A percentile compares a stretch with the other conserved stretches of the same genome.
phyloP scores from a whole-genome alignment of 495 filamentous ascomycete genomes.

The Entonaema liquescens region DNA sequence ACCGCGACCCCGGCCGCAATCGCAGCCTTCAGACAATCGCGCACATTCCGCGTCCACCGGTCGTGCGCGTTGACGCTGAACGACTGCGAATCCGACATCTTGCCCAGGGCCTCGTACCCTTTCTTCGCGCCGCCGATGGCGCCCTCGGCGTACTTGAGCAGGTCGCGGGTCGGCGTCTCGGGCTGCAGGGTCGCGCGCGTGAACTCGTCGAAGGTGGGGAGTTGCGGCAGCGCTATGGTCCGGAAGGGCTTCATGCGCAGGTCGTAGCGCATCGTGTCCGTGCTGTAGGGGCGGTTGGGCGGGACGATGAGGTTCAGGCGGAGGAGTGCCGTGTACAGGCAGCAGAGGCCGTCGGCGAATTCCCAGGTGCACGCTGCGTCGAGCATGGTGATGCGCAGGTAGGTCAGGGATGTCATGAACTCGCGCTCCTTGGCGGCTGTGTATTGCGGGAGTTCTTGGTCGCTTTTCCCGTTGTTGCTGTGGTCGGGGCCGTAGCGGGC shows the following conservation, averaged over 20 bases:
- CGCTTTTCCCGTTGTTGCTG: slow-evolving; percentile 12
- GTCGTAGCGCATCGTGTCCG: slow-evolving; percentile 77
- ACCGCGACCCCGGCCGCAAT: slow-evolving; percentile 74
- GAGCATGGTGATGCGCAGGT: slow-evolving; percentile 67
- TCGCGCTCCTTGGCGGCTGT: slow-evolving; percentile 50
- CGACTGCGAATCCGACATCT: slow-evolving; percentile 55
- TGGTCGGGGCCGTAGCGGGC: slow-evolving; percentile 36
- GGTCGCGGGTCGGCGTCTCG: slow-evolving; percentile 45
- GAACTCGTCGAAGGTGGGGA: slow-evolving; percentile 74
- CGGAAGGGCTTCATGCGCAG: slow-evolving; percentile 91
- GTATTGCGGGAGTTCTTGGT: slow-evolving; percentile 34
- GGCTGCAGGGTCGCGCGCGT: slow-evolving; percentile 48
- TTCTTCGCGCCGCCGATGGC: slow-evolving; percentile 69
- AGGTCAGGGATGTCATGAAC: slow-evolving; percentile 64
- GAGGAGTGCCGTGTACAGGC: slow-evolving; percentile 71
- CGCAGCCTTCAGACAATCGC: slow-evolving; percentile 68
- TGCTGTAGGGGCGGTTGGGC: slow-evolving; percentile 73
- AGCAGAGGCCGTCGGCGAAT: slow-evolving; percentile 73
- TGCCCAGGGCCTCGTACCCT: slow-evolving; percentile 68
- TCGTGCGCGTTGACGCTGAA: slow-evolving; percentile 61
- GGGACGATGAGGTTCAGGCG: slow-evolving; percentile 67
- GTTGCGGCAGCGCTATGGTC: slow-evolving; percentile 70
- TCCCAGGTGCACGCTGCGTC: slow-evolving; percentile 74
- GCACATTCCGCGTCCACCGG: slow-evolving; percentile 66
- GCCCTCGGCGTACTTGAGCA: slow-evolving; percentile 69